Percentiles rank a stretch among this genome's conserved stretches.
phyloP scores from a whole-genome alignment of 2,329 filamentous ascomycete species.

The Ophiostoma novo-ulmi region DNA sequence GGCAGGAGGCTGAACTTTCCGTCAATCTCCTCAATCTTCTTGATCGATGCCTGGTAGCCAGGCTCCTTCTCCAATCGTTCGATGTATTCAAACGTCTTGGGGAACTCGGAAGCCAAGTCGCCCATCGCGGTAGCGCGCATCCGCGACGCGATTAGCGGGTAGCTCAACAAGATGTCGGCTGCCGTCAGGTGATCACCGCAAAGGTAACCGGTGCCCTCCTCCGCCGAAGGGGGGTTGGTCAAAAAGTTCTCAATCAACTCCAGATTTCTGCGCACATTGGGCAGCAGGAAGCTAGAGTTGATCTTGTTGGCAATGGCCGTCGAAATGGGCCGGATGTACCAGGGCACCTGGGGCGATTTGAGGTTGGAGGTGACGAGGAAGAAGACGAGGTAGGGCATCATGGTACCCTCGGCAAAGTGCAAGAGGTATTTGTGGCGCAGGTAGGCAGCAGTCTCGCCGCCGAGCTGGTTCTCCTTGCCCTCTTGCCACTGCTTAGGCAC shows the following conservation, averaged over 20 bases:
- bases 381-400: conserved; percentile 68
- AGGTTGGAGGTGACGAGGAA: conserved; percentile 54
- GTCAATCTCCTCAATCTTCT: conserved; percentile 48
- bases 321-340: conserved; percentile 51
- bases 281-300: conserved; percentile 41
- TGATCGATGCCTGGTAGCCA: conserved; percentile 45
- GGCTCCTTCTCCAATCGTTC: conserved; percentile 42
- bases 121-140: conserved; percentile 40
- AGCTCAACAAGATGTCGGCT: conserved; percentile 48
- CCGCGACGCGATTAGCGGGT: conserved; percentile 45
- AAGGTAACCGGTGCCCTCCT: conserved; percentile 40
- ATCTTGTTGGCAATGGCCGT: conserved; percentile 42
- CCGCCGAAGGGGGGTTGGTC: conserved; percentile 39
- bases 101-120: conserved; percentile 34
- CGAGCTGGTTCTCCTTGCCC: conserved; percentile 52
- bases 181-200: conserved; percentile 47
- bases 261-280: conserved; percentile 46
- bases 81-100: conserved; percentile 46
- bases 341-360: conserved; percentile 45
- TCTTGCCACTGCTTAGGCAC: conserved; percentile 52
- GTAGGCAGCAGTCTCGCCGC: conserved; percentile 58
- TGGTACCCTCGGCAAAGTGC: conserved; percentile 78
- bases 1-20: conserved; percentile 33
- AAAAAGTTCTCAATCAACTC: conserved; percentile 48
- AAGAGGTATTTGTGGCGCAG: conserved; percentile 63